Percentiles rank a stretch among this genome's conserved stretches.
Conservation (phyloP, 2,329 filamentous ascomycete genomes). For the Pleoardoris graminearum region DNA sequence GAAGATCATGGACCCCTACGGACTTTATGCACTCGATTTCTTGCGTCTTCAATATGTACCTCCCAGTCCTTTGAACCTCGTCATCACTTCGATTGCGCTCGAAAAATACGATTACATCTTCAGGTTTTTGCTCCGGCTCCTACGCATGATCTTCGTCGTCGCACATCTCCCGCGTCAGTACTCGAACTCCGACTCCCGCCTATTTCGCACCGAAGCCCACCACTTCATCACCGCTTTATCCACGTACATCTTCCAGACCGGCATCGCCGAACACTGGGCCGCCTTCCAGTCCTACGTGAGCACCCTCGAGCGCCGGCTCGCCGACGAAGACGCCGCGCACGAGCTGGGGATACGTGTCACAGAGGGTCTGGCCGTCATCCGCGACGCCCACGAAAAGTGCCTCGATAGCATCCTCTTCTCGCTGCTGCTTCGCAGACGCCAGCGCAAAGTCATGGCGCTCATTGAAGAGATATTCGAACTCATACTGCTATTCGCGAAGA, state of each 20-base stretch:
- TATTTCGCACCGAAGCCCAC: conserved; percentile 74
- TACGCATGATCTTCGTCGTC: conserved; percentile 78
- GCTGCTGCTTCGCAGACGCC: conserved; percentile 73
- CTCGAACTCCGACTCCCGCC: conserved; percentile 21
- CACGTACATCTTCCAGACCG: conserved; percentile 79
- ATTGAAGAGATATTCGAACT: conserved; percentile 75
- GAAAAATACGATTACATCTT: conserved; percentile 86
- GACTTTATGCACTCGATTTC: conserved; percentile 90
- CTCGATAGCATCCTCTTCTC: conserved; percentile 76
- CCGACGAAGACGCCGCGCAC: conserved; percentile 48
- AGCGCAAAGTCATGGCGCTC: conserved; percentile 71
- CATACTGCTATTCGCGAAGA: conserved; percentile 66
- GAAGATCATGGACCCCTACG: conserved; percentile 78
- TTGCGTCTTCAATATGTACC: conserved; percentile 83
- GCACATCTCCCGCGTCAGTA: conserved; percentile 43
- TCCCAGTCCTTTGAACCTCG: conserved; percentile 68
- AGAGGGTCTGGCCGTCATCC: conserved; percentile 67
- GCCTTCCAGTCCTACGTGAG: conserved; percentile 69
- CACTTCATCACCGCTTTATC: conserved; percentile 76
- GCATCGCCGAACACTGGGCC: conserved; percentile 73
- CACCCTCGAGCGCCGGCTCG: conserved; percentile 62
- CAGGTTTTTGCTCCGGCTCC: conserved; percentile 72
- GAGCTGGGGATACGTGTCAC: conserved; percentile 52
- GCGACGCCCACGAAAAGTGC: conserved; percentile 70
- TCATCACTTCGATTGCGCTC: conserved; percentile 73